These are phyloP conservation scores for Verticillium longisporum DNA, from an alignment of 2,329 filamentous ascomycete genomes.

Conservation along the genomic window DNA sequence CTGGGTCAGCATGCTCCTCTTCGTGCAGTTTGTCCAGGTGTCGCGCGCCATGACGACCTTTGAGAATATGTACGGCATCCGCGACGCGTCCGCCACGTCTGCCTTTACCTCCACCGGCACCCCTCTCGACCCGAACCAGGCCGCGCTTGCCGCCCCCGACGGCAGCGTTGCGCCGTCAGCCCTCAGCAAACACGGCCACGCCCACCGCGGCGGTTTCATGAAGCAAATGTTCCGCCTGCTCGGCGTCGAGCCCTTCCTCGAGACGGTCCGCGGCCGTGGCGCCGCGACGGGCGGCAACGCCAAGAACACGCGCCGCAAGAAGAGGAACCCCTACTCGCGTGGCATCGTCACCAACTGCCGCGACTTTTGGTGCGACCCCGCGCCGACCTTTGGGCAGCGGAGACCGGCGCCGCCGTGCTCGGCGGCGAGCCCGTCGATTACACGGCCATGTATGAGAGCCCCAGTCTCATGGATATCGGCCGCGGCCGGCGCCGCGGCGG, in stretches of 20 bases:
- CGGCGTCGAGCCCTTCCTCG: conserved; percentile 88
- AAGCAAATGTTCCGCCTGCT: conserved; percentile 78
- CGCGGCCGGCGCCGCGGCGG: conserved; percentile 41
- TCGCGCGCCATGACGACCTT: conserved; percentile 91
- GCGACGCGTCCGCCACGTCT: conserved; percentile 57
- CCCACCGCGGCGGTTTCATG: conserved; percentile 59
- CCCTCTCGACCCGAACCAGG: conserved; percentile 60
- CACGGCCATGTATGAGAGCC: conserved; percentile 81
- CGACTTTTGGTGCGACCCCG: conserved; percentile 93
- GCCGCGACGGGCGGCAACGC: conserved; percentile 43
- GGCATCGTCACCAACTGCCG: conserved; percentile 84
- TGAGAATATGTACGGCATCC: conserved; percentile 86
- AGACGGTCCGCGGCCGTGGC: conserved; percentile 79
- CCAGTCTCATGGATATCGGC: conserved; percentile 56
- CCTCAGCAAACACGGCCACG: conserved; percentile 37
- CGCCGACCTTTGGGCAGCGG: conserved; percentile 71
- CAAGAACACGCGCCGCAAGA: conserved; percentile 43
- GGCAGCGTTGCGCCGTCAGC: conserved; percentile 30
- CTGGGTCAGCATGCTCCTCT: conserved; percentile 96
- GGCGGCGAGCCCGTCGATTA: conserved; percentile 81
- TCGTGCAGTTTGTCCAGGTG: conserved; percentile 89
- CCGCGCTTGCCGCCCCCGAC: conserved; percentile 50
- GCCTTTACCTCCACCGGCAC: conserved; percentile 74
- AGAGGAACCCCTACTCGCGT: conserved; percentile 76
- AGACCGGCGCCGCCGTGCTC: conserved; percentile 68